Evolutionary conservation across 306 rosid species (phyloP).

Genomic region (Carpinus viminea): DNA sequence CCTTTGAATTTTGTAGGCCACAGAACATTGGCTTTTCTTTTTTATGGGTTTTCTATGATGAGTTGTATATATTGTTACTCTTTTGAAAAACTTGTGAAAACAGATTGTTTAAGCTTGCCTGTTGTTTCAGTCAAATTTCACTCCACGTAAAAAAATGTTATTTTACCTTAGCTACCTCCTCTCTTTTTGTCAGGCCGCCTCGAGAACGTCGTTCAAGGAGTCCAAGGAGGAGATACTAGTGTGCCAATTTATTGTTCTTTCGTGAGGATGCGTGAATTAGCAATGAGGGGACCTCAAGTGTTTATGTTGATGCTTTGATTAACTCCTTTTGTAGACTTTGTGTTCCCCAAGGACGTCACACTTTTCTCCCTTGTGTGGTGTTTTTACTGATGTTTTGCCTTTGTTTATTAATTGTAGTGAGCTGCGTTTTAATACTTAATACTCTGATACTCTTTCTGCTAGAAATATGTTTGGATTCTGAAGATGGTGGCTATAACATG

Average conservation of each 20-base stretch:
- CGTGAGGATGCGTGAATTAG: conserved; percentile 27
- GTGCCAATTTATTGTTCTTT: not conserved
- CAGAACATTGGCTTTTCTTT: not conserved
- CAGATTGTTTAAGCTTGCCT: not conserved
- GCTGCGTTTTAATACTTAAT: conserved; percentile 10
- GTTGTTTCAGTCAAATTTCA: not conserved
- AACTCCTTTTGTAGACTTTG: conserved; percentile 17
- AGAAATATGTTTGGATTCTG: not conserved
- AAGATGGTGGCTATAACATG: not conserved
- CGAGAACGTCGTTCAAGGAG: conserved; percentile 96
- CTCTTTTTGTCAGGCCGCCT: conserved; percentile 47
- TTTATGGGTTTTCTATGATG: not conserved
- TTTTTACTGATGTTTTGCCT: conserved; percentile 16
- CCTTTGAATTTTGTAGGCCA: not conserved
- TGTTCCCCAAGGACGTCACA: conserved; percentile 8
- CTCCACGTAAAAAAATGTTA: not conserved
- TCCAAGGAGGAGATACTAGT: conserved; percentile 84
- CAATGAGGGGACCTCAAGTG: conserved; percentile 10
- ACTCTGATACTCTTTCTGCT: not conserved
- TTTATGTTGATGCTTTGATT: conserved; percentile 17
- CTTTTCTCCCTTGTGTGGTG: not conserved
- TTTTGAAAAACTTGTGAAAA: not conserved
- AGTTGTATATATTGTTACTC: not conserved
- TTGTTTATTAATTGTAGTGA: conserved; percentile 5
- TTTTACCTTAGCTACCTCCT: no score